Evolutionary conservation across 805 yeast genomes (phyloP).

Genomic region (Teunomyces tritomae): DNA sequence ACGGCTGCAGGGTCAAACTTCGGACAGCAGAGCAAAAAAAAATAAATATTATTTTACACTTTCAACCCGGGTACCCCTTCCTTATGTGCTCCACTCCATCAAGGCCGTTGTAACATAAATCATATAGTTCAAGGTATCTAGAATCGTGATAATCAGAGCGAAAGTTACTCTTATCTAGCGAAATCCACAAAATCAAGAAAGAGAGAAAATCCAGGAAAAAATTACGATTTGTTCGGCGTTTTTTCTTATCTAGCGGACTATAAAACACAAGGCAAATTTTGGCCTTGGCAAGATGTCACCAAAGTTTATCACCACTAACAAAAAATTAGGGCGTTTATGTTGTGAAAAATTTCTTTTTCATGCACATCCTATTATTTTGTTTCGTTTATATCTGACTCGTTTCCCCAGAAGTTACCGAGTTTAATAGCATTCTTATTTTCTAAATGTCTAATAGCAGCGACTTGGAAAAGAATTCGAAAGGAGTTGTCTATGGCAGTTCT

Average conservation of each 20-base stretch:
- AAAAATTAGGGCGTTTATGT: neutral
- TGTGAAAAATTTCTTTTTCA: neutral
- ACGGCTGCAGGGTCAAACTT: neutral
- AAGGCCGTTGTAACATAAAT: too few relatives aligned
- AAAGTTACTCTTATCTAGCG: neutral
- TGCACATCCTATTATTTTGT: neutral
- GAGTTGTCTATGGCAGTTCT: neutral
- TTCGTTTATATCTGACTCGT: neutral
- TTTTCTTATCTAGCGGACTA: neutral
- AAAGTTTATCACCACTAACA: neutral
- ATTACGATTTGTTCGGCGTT: neutral
- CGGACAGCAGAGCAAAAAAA: neutral
- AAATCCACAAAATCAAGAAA: neutral
- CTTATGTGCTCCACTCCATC: too few relatives aligned
- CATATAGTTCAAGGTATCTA: too few relatives aligned
- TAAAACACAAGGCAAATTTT: neutral
- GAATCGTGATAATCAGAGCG: neutral
- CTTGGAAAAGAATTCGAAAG: constrained; percentile 15
- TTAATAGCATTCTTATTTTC: neutral
- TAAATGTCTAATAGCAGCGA: constrained; percentile 5
- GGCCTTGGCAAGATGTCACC: constrained; percentile 1
- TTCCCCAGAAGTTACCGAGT: neutral
- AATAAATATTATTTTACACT: neutral
- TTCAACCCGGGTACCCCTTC: too few relatives aligned
- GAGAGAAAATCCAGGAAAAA: neutral